Percentiles rank a stretch among this genome's conserved stretches.
These are phyloP conservation scores for Colletotrichum brevisporum DNA, from an alignment of 2,329 filamentous ascomycete species.

Conservation along the genomic window DNA sequence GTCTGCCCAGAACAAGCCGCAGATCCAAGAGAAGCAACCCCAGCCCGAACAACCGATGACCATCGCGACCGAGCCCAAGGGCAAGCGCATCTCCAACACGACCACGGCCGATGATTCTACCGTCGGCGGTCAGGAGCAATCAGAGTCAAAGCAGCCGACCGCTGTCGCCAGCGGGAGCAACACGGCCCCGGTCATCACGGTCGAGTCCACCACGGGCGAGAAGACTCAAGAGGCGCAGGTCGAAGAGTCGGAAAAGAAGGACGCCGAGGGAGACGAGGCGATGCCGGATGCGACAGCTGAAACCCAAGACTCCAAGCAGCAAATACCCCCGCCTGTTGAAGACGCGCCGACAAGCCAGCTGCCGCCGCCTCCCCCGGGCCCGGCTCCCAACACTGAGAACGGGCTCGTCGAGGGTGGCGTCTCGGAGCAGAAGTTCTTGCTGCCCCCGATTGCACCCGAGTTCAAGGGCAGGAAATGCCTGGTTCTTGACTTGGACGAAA, in stretches of 20 bases:
- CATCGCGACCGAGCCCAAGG: slow-evolving; percentile 52
- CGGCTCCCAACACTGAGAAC: slow-evolving; percentile 51
- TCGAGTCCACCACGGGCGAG: slow-evolving; percentile 39
- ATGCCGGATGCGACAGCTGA: slow-evolving; percentile 75
- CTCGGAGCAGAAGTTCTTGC: slow-evolving; percentile 74
- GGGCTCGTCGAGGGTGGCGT: slow-evolving; percentile 4
- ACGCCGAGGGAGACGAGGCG: slow-evolving; percentile 73
- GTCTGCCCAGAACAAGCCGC: slow-evolving; percentile 55
- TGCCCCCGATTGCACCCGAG: slow-evolving; percentile 85
- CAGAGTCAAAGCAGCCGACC: slow-evolving; percentile 62
- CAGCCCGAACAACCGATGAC: slow-evolving; percentile 52
- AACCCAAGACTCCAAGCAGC: slow-evolving; percentile 58
- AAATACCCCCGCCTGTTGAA: slow-evolving; percentile 56
- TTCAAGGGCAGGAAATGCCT: slow-evolving; percentile 92
- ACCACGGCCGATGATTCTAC: slow-evolving; percentile 63
- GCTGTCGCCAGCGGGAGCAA: slow-evolving; percentile 50
- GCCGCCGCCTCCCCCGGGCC: slow-evolving; percentile 63
- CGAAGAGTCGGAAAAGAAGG: slow-evolving; percentile 49
- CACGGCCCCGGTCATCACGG: slow-evolving; percentile 59
- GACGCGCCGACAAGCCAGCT: slow-evolving; percentile 54
- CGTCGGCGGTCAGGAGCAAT: slow-evolving; percentile 56
- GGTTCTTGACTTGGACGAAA: slow-evolving; percentile 96
- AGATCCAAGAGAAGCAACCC: slow-evolving; percentile 65
- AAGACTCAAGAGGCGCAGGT: slow-evolving; percentile 44
- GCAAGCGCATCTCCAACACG: slow-evolving; percentile 62